Base-by-base conservation (phyloP, 345 rosid species). In the Microthlaspi erraticum region DNA sequence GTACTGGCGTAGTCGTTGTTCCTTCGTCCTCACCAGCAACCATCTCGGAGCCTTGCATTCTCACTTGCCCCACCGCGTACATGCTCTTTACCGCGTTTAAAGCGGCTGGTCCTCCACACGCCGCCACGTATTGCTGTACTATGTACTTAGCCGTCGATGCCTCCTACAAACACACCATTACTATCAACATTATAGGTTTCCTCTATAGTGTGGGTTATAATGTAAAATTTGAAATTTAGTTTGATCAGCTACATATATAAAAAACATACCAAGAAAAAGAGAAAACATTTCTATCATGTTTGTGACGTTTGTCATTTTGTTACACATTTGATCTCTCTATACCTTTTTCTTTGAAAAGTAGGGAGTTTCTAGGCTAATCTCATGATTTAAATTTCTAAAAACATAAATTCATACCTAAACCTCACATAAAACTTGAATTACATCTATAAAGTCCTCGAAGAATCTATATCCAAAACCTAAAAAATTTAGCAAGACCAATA, bases 21-120 rank as follows among this genome's bases (percentile, higher is more conserved):
- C 78, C 84, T 39, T 81, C 87, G 2, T 82, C 86, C 11, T 83
- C 85, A 8, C 87, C 93, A 36, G 77, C 78, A 5, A 73, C 84
- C 94, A 86, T 87, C 68, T 88, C 96, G 0, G 96, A 86, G 0
- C 88, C 96, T 6, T 70, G 76, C 97, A 93, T 86, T 77, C 82
- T 86, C 75, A 93, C 97, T 45, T 93, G 88, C 49, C 97, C 98
- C 26, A 93, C 86, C 2, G 96, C 97, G 37, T 81, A 89, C 97
- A 91, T 91, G 80, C 88, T 93, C 14, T 56, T 78, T 73, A 87
- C 71, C 1, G 83, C 72, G 44, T 77, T 91, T 70, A 89, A 61
- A 1, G 88, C 92, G 2, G 60, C 79, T 16, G 81, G 82, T 7
- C 95, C 95, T 41, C 97, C 98, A 0, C 87, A 74, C 2, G 98